phyloP scores from a whole-genome alignment of 257 asterid species.

The Fraxinus americana region DNA sequence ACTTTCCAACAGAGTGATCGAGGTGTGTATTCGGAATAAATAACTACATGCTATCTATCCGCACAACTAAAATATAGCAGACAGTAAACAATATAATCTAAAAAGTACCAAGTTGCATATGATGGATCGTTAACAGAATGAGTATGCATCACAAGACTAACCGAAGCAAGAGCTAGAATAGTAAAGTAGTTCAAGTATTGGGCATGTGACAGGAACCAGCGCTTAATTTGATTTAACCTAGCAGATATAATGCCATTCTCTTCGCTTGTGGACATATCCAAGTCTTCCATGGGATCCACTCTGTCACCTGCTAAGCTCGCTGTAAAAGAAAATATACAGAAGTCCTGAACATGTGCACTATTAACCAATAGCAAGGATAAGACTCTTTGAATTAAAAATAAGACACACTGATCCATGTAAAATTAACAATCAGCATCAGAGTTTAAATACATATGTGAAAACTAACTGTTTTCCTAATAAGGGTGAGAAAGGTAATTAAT shows the following conservation, averaged over 20 bases:
- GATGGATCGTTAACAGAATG: not conserved
- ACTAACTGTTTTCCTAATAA: not conserved
- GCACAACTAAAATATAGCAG: not conserved
- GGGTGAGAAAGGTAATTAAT: not conserved
- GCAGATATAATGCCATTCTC: conserved; percentile 47
- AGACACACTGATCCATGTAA: conserved; percentile 1
- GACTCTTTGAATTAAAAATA: not conserved
- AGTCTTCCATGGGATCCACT: conserved; percentile 61
- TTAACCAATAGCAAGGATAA: not conserved
- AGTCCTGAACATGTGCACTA: not conserved
- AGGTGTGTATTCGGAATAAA: not conserved
- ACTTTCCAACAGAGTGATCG: not conserved
- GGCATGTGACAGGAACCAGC: conserved; percentile 65
- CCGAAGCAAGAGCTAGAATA: conserved; percentile 80
- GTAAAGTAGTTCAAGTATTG: conserved; percentile 75
- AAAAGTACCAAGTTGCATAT: not conserved
- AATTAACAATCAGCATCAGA: conserved; percentile 4
- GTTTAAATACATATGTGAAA: not conserved
- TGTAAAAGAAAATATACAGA: conserved; percentile 23
- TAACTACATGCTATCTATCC: not conserved
- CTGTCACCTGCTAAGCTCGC: conserved; percentile 66
- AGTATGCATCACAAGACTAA: conserved; percentile 27
- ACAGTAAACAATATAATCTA: not conserved
- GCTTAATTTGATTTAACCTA: conserved; percentile 53
- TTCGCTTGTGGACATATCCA: conserved; percentile 50